Evolutionary conservation across 805 yeast species (phyloP), one percentile per base, ranked within the genome.

Genomic region (Yamadazyma sp.): DNA sequence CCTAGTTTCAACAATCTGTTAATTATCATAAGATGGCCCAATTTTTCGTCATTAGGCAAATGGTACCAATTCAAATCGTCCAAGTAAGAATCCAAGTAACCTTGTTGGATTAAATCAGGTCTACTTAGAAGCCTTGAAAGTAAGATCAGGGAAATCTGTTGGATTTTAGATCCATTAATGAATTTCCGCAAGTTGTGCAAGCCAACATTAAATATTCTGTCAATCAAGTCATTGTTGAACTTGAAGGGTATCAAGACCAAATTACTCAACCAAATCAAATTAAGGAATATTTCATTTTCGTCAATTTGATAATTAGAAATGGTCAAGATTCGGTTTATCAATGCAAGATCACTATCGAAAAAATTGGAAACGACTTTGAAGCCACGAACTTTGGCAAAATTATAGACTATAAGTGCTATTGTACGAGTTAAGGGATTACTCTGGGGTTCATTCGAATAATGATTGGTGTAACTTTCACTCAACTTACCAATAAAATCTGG

Each of bases 241-340:
- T 75, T 70, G 50, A 89, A 88, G 0, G 98, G 97, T 0, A 80
- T 76, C n/a, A 84, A 60, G 0, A 79, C 71, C 15, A 88, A 59
- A 7, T 81, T 76, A 0, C 82, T 71, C 7, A 86, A 65, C 95
- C 96, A 89, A 3, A 83, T 61, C 7, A 87, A 56, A 27, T 78
- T 50, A 8, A 80, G 30, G 38, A 60, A 63, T 1, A 40, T 35
- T 33, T 61, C 65, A 23, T 42, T 38, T n/a, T 35, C 50, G 18
- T 19, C 23, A 5, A 35, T 33, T 7, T 33, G 47, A 1, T 15
- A 15, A 5, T 28, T 8, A 8, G 42, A 41, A 7, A 39, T 30
- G 1, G 19, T 36, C 16, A 56, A 27, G 13, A n/a, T 75, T 3
- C 44, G 38, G 0, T 69, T 64, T 5, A 86, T 53, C 11, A 74